These are phyloP conservation scores for Andrographis paniculata DNA, from an alignment of 305 asterid species.

Conservation along the genomic window DNA sequence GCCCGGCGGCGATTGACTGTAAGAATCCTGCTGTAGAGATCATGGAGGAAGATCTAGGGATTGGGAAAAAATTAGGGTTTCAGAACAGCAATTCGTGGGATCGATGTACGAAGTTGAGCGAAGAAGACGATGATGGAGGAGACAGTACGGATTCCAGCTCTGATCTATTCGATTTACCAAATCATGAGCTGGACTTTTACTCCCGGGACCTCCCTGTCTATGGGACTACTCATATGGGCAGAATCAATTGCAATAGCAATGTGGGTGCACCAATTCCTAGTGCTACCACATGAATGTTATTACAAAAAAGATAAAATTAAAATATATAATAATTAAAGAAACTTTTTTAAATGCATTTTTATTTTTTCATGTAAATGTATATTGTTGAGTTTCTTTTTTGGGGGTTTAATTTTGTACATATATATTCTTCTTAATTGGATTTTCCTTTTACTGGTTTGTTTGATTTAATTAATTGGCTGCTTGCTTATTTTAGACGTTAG, in stretches of 20 bases:
- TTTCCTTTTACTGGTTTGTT: too few species aligned
- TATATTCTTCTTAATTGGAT: too few species aligned
- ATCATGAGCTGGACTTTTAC: conserved; percentile 48
- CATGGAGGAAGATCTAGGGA: too few species aligned
- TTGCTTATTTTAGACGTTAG: too few species aligned
- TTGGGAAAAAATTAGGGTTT: background rate
- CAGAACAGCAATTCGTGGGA: background rate
- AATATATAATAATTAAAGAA: too few species aligned
- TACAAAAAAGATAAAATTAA: background rate
- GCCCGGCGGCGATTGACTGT: background rate
- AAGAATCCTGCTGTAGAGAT: background rate
- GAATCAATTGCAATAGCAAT: conserved; percentile 27
- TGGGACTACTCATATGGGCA: conserved; percentile 57
- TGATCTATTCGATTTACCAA: conserved; percentile 80
- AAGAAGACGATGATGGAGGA: conserved; percentile 32
- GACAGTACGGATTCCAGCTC: conserved; percentile 84
- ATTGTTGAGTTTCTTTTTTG: too few species aligned
- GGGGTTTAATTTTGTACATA: too few species aligned
- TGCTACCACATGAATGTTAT: background rate
- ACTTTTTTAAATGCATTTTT: too few species aligned
- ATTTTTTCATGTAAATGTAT: too few species aligned
- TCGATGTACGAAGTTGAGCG: conserved; percentile 19
- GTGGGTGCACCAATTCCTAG: background rate
- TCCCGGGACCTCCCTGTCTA: conserved; percentile 75
- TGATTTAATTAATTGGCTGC: too few species aligned